Evolutionary conservation across 176 grass and related monocot species (phyloP), one percentile per base, ranked within the genome.

Genomic region (Bothriochloa decipiens): DNA sequence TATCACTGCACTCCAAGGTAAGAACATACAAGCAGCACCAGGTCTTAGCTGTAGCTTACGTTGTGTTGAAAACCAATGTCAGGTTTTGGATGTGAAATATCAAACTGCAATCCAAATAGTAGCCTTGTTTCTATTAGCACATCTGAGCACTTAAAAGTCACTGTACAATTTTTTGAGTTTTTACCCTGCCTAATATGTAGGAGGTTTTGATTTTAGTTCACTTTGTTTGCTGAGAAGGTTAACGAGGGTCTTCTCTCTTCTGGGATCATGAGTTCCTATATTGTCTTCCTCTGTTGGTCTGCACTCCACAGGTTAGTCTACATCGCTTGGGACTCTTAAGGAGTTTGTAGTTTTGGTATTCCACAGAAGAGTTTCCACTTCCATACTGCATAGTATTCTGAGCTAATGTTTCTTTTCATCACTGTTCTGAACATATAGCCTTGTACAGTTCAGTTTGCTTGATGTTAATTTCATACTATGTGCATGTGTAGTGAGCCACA

Each of bases 261-360:
- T 87, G 93, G 89, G 83, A 91, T 98, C 61, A 91, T 98, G 93
- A 86, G 91, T 37, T 85, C 78, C 26, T 98, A 93, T 81, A 90
- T 92, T 49, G 93, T 94, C 53, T 95, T 94, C 88, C 89, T 98
- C 25, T 98, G 96, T 83, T 98, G 93, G 93, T 98, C 93, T 79
- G 96, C 89, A 58, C 91, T 95, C 13, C 93, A 95, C 80, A 98
- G 93, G 96, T 96, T 57, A 27, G 74, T 15, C 58, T 60, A 15
- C 33, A 18, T 40, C 23, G 42, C 47, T 17, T 45, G 16, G 23
- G 12, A 72, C 4, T 46, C 5, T 57, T 70, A 22, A 69, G 3
- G 6, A 25, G 78, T 70, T 36, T 70, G 25, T 57, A 46, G 1
- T 68, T 55, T 68, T 49, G 18, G 15, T 26, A 14, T 53, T 53